These are phyloP conservation scores for Curvularia lunata DNA, from an alignment of 2,329 filamentous ascomycete species.

Conservation along the genomic window DNA sequence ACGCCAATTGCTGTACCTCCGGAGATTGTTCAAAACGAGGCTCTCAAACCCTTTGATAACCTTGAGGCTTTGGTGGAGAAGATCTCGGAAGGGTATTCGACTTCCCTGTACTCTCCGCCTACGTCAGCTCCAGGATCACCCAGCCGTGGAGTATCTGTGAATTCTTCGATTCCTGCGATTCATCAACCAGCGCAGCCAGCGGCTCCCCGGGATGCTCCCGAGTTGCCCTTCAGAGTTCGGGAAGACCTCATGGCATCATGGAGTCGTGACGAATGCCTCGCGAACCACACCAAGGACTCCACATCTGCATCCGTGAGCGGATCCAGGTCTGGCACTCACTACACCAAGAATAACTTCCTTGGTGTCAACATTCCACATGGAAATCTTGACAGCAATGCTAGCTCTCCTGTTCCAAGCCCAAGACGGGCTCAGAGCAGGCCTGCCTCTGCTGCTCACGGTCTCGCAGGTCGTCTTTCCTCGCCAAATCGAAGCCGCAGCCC, in stretches of 20 bases:
- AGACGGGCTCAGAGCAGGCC: conserved; percentile 43
- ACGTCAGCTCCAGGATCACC: conserved; percentile 74
- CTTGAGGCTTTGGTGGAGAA: conserved; percentile 73
- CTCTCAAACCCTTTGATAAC: conserved; percentile 75
- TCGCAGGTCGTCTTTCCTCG: conserved; percentile 41
- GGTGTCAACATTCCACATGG: conserved; percentile 61
- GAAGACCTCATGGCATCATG: conserved; percentile 81
- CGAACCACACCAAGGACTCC: conserved; percentile 69
- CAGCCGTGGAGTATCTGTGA: conserved; percentile 66
- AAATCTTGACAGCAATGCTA: conserved; percentile 40
- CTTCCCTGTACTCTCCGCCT: conserved; percentile 67
- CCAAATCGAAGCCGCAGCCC: conserved; percentile 40
- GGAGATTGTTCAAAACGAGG: conserved; percentile 40
- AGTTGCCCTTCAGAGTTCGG: conserved; percentile 70
- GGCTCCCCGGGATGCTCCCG: conserved; percentile 41
- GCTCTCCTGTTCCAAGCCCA: conserved; percentile 42
- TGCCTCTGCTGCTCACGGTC: conserved; percentile 43
- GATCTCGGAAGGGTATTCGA: conserved; percentile 74
- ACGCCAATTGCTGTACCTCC: conserved; percentile 31
- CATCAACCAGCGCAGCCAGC: conserved; percentile 34
- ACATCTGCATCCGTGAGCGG: conserved; percentile 78
- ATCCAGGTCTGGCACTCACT: conserved; percentile 61
- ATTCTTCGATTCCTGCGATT: conserved; percentile 56
- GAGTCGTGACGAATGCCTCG: conserved; percentile 76
- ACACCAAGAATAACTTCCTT: conserved; percentile 54